Evolutionary conservation across 2,329 filamentous ascomycete species (phyloP), one percentile per base, ranked within the genome.

Genomic region (Aspergillus ochraceoroseus): DNA sequence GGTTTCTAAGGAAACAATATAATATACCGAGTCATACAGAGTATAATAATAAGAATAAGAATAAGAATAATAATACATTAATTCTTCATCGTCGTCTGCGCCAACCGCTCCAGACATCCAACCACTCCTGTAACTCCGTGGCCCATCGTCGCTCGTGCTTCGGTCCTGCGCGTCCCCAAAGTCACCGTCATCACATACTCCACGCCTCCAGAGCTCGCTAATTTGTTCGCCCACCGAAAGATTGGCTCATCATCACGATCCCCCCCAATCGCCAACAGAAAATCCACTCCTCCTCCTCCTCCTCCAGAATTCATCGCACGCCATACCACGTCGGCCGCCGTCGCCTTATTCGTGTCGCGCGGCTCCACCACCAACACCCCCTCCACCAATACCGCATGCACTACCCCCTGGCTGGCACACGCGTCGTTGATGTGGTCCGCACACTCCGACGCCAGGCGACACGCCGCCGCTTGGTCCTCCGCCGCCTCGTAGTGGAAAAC

Each of bases 371-470:
- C 74, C 35, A 96, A 80, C 28, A 82, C 84, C 20, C 86, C 80
- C 41, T 92, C 85, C 9, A 87, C 72, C 1, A 85, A 83, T 12
- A 94, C 78, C 4, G 90, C 90, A 57, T 88, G 87, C 3, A 96
- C n/a, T n/a, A n/a, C 84, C 20, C 81, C 77, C 64, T 94, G 86
- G 40, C 76, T 79, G 59, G 87, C 83, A 60, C 88, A 95, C 0
- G 87, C 85, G 58, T 95, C 89, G 59, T 96, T 96, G 72, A 96
- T 92, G 56, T 95, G 89, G 47, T 86, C 89, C 0, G 87, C 87
- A 57, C 88, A 94, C 60, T 96, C 90, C 13, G 83, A 85, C 0
- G 88, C 90, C 55, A 89, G 84, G 13, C 87, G 81, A 43, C 77
- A 74, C 0, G 89, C 89, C 15, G 78, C 76, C 36, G 83, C 79